These are phyloP conservation scores for Podila epicladia DNA, from an alignment of 192 early-diverging fungal species.

Conservation along the genomic window DNA sequence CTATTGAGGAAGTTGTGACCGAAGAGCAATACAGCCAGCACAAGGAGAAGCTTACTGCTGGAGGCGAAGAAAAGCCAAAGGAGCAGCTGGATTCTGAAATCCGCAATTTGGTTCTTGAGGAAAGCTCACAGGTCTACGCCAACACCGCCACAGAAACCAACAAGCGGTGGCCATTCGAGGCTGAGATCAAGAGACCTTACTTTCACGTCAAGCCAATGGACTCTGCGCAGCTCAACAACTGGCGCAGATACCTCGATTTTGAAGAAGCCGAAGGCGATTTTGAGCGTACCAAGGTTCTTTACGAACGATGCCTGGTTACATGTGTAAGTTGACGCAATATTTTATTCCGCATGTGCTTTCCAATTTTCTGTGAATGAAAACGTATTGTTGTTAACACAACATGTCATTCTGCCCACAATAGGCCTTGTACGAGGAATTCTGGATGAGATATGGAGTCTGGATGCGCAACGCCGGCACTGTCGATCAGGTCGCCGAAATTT, in stretches of 20 bases:
- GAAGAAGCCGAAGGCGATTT: constrained; percentile 69
- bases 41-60: constrained; percentile 37
- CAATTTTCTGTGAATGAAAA: no score
- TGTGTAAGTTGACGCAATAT: constrained; percentile 61
- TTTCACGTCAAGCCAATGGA: constrained; percentile 85
- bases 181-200: constrained; percentile 81
- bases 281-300: constrained; percentile 67
- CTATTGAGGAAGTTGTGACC: constrained; percentile 63
- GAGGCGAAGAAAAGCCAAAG: constrained; percentile 16
- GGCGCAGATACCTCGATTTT: constrained; percentile 80
- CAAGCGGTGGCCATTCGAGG: constrained; percentile 81
- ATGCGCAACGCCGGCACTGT: constrained; percentile 56
- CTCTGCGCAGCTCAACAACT: constrained; percentile 71
- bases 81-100: constrained; percentile 65
- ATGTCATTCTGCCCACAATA: constrained; percentile 5
- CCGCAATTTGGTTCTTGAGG: constrained; percentile 63
- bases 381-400: neutral
- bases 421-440: constrained; percentile 85
- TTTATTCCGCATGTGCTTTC: no score
- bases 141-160: constrained; percentile 73
- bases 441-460: constrained; percentile 75
- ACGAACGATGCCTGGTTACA: constrained; percentile 79
- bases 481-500: constrained; percentile 61
- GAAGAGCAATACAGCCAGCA: constrained; percentile 57
- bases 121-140: constrained; percentile 67